Percentiles rank a stretch among this genome's conserved stretches.
Conservation (phyloP, 2,329 filamentous ascomycete species). For the Ceratocystis huliohia region DNA sequence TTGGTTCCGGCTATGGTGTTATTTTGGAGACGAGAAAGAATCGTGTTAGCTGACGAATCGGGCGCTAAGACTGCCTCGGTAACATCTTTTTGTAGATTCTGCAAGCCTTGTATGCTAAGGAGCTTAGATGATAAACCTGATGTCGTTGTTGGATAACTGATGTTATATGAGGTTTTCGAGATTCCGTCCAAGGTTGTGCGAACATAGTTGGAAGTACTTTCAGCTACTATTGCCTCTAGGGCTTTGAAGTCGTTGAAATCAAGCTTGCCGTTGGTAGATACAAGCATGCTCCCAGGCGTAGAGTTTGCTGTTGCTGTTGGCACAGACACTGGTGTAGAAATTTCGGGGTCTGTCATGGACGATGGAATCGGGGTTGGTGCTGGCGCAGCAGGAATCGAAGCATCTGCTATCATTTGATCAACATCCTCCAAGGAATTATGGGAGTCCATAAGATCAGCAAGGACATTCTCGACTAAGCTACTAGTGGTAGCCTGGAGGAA, state of each 20-base stretch:
- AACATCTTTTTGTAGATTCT: constrained; percentile 16
- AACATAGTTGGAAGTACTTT: constrained; percentile 36
- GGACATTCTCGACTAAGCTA: constrained; percentile 31
- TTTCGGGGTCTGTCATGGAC: constrained; percentile 24
- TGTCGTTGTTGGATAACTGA: constrained; percentile 15
- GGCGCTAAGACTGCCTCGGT: background rate
- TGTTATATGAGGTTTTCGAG: constrained; percentile 34
- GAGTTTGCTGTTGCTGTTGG: constrained; percentile 12
- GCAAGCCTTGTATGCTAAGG: background rate
- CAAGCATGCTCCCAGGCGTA: constrained; percentile 26
- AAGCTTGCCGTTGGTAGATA: constrained; percentile 19
- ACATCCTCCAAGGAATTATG: constrained; percentile 21
- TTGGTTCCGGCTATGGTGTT: constrained; percentile 29
- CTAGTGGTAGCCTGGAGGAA: constrained; percentile 34
- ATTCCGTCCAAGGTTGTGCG: constrained; percentile 34
- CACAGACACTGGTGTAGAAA: constrained; percentile 22
- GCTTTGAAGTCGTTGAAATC: constrained; percentile 32
- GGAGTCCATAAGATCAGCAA: constrained; percentile 27
- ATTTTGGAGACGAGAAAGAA: constrained; percentile 26
- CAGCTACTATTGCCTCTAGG: constrained; percentile 33
- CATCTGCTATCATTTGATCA: constrained; percentile 20
- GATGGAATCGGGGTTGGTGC: constrained; percentile 20
- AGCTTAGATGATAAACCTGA: constrained; percentile 10
- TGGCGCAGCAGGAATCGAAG: constrained; percentile 14
- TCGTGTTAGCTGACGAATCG: constrained; percentile 10